phyloP scores from a whole-genome alignment of 805 yeast species.

The Saccharomycopsis amapae region DNA sequence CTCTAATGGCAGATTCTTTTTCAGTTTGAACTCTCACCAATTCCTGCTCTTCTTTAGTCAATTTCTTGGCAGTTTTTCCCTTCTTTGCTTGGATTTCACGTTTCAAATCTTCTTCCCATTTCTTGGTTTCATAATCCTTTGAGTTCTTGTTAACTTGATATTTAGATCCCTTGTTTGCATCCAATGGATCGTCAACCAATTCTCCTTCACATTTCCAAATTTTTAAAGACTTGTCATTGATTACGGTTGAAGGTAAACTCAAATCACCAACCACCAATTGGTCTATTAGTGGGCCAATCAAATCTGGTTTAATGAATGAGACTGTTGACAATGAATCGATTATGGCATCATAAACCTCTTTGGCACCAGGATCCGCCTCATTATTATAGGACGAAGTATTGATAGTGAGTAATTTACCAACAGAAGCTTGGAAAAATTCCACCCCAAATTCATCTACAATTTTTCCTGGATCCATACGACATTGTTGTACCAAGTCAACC shows the following conservation, averaged over 20 bases:
- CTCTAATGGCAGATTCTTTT: constrained; percentile 54
- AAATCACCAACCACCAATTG: constrained; percentile 39
- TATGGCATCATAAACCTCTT: constrained; percentile 45
- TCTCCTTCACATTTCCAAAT: constrained; percentile 75
- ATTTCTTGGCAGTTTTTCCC: constrained; percentile 38
- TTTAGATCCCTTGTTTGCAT: constrained; percentile 31
- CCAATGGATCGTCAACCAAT: constrained; percentile 56
- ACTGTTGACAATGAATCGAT: constrained; percentile 40
- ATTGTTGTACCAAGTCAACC: constrained; percentile 65
- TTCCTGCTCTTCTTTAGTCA: constrained; percentile 69
- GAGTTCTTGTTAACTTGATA: constrained; percentile 57
- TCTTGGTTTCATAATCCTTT: constrained; percentile 74
- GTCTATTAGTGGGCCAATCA: constrained; percentile 45
- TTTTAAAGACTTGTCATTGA: constrained; percentile 36
- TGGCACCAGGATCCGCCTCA: too few relatives aligned
- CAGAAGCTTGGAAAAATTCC: constrained; percentile 14
- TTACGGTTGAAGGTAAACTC: constrained; percentile 31
- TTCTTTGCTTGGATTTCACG: constrained; percentile 61
- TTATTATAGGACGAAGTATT: constrained; percentile 24
- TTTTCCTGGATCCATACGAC: constrained; percentile 56
- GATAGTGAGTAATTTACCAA: constrained; percentile 18
- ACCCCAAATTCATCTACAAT: constrained; percentile 35
- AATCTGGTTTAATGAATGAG: constrained; percentile 54
- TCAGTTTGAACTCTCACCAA: constrained; percentile 54
- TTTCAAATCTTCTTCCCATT: constrained; percentile 86